These are phyloP conservation scores for Mycena vitilis DNA, from an alignment of 768 basidiomycete genomes.

Conservation along the genomic window DNA sequence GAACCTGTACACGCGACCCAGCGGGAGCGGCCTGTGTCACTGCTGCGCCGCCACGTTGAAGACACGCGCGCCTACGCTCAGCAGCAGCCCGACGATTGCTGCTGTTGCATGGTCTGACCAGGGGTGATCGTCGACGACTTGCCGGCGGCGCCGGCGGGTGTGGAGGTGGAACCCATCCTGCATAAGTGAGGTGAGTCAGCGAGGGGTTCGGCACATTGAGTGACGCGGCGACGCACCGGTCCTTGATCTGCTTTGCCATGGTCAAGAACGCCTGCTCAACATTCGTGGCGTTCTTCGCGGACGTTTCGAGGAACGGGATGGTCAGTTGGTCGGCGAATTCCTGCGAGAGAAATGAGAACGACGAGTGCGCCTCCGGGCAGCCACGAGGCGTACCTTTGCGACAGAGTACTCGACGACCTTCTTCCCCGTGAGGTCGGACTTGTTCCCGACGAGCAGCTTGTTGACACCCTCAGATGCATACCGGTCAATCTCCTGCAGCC, in stretches of 20 bases:
- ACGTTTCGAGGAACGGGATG: constrained; percentile 98
- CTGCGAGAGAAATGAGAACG: constrained; percentile 45
- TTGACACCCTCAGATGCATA: constrained; percentile 99
- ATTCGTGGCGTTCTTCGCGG: constrained; percentile 95
- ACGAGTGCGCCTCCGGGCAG: not conserved
- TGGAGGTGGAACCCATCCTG: constrained; percentile 74
- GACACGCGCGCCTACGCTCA: constrained; percentile 44
- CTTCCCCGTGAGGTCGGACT: constrained; percentile 98
- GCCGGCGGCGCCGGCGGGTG: constrained; percentile 58
- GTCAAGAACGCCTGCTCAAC: constrained; percentile 99
- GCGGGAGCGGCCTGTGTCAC: constrained; percentile 1
- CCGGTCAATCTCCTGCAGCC: constrained; percentile 98
- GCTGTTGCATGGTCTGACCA: constrained; percentile 70
- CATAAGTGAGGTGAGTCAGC: constrained; percentile 12
- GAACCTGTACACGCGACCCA: constrained; percentile 19
- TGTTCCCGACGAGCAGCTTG: constrained; percentile 99
- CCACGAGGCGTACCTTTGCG: constrained; percentile 68
- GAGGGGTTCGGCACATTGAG: not conserved
- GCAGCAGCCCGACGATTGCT: constrained; percentile 69
- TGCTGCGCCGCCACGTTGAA: constrained; percentile 21
- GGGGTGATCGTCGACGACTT: constrained; percentile 73
- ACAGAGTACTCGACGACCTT: constrained; percentile 83
- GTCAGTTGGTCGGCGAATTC: constrained; percentile 94
- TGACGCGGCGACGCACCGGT: constrained; percentile 30
- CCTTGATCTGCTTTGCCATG: constrained; percentile 81